Evolutionary conservation across 1,284 basidiomycete species (phyloP), one percentile per base, ranked within the genome.

Genomic region (Megacollybia platyphylla): DNA sequence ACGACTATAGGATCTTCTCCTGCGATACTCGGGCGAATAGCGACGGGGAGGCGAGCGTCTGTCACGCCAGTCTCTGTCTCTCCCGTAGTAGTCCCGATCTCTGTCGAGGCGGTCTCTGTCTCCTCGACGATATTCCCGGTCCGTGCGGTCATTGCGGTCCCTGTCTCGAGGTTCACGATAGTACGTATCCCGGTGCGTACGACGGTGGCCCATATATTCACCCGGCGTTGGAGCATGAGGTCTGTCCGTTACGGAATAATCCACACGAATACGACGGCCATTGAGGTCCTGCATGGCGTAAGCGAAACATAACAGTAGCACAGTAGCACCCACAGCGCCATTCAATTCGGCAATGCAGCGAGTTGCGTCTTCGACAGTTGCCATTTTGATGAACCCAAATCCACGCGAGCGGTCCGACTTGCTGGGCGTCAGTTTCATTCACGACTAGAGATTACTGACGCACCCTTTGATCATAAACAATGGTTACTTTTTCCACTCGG

Each of bases 401-500:
- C 92, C 96, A 51, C 94, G 87, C 43, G 93, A 97, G 46, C 96
- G 84, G 57, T 92, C 91, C 39, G 90, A 89, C 87, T 93, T 47
- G 46, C 39, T 46, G 45, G 54, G 51, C 49, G 31, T 24, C 44
- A 53, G 43, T 50, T 49, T 50, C 40, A 29, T 47, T 44, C 47
- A 49, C 45, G 43, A 28, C 24, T 11, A 18, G 31, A 44, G 32
- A 39, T 38, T 31, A 39, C 1, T 32, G 15, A 15, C 24, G 48
- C 57, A 96, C 92, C 56, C 93, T 71, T 61, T 97, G 92, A 63
- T 98, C 94, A 59, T 97, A 97, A n/a, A 98, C 96, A 52, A 98
- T 92, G 41, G 87, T 87, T 30, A 93, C 91, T 63, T 97, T 97
- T 55, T 94, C 89, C 41, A 97, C 93, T 24, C 80, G 75, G 17